Conservation (phyloP, 2,329 filamentous ascomycete species). For the Plenodomus biglobosus region DNA sequence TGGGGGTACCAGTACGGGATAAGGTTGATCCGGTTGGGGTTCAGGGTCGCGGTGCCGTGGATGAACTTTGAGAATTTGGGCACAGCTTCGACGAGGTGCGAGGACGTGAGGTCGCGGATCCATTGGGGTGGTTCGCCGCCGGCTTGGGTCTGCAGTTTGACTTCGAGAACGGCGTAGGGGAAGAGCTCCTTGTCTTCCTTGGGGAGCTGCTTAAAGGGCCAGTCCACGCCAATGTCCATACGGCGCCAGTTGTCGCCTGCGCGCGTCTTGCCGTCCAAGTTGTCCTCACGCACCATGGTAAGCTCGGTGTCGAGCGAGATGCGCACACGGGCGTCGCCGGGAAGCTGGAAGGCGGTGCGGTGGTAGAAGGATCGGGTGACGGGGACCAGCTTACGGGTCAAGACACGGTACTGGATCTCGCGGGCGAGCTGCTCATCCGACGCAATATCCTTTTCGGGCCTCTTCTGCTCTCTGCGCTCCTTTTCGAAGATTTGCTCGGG, state of each 20-base stretch:
- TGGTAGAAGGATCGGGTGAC: conserved; percentile 98
- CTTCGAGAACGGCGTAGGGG: conserved; percentile 93
- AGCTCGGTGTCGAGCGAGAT: conserved; percentile 97
- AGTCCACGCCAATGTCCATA: conserved; percentile 97
- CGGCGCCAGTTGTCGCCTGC: conserved; percentile 90
- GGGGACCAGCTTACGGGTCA: conserved; percentile 82
- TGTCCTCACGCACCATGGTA: conserved; percentile 93
- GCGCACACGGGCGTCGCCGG: conserved; percentile 91
- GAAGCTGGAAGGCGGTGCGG: conserved; percentile 94
- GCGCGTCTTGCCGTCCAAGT: conserved; percentile 75
- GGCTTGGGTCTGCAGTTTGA: conserved; percentile 94
- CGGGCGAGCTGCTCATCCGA: conserved; percentile 86
- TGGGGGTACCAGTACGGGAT: conserved; percentile 98
- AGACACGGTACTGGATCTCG: conserved; percentile 90
- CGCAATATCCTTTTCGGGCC: conserved; percentile 85
- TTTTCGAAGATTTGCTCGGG: conserved; percentile 94
- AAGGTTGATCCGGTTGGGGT: conserved; percentile 83
- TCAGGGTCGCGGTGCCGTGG: conserved; percentile 85
- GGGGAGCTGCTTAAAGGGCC: conserved; percentile 85
- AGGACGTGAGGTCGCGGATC: conserved; percentile 90
- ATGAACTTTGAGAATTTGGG: conserved; percentile 99
- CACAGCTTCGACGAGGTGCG: conserved; percentile 96
- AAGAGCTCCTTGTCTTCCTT: conserved; percentile 85
- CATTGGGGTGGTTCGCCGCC: conserved; percentile 95
- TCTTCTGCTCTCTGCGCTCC: conserved; percentile 92